These are phyloP conservation scores for Lunasporangiospora selenospora DNA, from an alignment of 192 early-diverging fungal genomes.

Conservation along the genomic window DNA sequence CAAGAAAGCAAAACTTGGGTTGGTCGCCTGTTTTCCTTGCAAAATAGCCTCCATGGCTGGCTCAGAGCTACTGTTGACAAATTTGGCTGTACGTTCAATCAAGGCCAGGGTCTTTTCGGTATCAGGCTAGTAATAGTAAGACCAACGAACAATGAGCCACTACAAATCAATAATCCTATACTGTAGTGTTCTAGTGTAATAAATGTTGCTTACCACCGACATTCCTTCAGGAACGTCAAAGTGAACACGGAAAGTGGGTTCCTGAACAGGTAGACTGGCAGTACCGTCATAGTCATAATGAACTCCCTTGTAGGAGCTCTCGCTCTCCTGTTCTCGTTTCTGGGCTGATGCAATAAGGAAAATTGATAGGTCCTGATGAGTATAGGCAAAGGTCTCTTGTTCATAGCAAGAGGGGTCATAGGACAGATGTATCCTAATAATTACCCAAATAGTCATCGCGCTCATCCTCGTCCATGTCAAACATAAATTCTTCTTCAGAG, in stretches of 20 bases:
- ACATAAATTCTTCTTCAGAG: conserved; percentile 62
- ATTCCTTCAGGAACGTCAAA: conserved; percentile 60
- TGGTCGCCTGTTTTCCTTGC: conserved; percentile 76
- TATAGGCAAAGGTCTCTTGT: not conserved
- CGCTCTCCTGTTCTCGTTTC: conserved; percentile 12
- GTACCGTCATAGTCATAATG: conserved; percentile 24
- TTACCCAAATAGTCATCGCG: conserved; percentile 56
- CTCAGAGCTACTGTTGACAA: conserved; percentile 60
- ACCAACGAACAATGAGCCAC: not conserved
- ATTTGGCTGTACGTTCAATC: conserved; percentile 74
- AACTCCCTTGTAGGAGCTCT: conserved; percentile 15
- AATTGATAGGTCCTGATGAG: not conserved
- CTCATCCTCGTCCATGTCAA: conserved; percentile 63
- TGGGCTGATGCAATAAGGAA: conserved; percentile 2
- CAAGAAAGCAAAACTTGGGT: conserved; percentile 76
- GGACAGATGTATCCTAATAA: not conserved
- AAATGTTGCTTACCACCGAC: conserved; percentile 39
- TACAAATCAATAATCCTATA: not conserved
- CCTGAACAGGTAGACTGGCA: conserved; percentile 5
- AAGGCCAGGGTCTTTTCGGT: conserved; percentile 66
- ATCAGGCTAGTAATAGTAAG: conserved; percentile 50
- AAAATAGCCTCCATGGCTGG: conserved; percentile 75
- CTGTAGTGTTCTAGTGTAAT: not conserved
- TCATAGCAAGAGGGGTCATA: not conserved
- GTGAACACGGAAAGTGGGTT: conserved; percentile 36